Base-by-base conservation (phyloP, 2,329 filamentous ascomycete species). In the Exophiala mesophila region DNA sequence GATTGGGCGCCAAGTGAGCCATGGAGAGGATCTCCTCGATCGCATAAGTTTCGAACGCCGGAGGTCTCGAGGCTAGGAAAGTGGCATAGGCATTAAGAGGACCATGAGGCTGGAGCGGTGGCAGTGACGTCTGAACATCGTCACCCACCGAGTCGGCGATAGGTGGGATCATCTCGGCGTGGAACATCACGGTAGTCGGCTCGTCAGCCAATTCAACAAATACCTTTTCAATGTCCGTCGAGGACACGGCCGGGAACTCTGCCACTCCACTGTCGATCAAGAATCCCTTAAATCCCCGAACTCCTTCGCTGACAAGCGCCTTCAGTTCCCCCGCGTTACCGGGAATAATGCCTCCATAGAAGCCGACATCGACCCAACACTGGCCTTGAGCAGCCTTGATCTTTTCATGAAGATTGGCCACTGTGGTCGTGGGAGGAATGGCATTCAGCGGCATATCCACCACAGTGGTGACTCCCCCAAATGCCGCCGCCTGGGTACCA, bases 401-500 rank as follows among this genome's bases (percentile, higher is more conserved):
- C 72, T 98, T 98, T 69, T 88, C 85, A 49, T 83, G 73, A 54
- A 98, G 76, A 5, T 85, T 87, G 13, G 73, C 71, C 3, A 97
- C 74, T 0, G 90, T 97, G 7, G 90, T 97, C 0, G 92, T 98
- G 0, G 92, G 92, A 26, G 92, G 92, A 40, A 98, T 94, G 36
- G 90, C 88, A 67, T 98, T 98, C 49, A 97, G 67, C 24, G 92
- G 92, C 92, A 98, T 98, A 66, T 97, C 92, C 58, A 98, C 72
- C 7, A 98, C 88, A 1, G 92, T 97, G 4, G 92, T 98, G 19
- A 97, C 92, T 57, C 92, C 92, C 28, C 92, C 92, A 56, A 90
- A 94, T 7, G 92, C 92, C 3, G 92, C 92, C 23, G 92, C 92
- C 57, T 86, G 78, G 16, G 92, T 97, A 36, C 92, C 92, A 1